Base-by-base conservation (phyloP, 768 basidiomycete species). In the Filobasidium floriforme region DNA sequence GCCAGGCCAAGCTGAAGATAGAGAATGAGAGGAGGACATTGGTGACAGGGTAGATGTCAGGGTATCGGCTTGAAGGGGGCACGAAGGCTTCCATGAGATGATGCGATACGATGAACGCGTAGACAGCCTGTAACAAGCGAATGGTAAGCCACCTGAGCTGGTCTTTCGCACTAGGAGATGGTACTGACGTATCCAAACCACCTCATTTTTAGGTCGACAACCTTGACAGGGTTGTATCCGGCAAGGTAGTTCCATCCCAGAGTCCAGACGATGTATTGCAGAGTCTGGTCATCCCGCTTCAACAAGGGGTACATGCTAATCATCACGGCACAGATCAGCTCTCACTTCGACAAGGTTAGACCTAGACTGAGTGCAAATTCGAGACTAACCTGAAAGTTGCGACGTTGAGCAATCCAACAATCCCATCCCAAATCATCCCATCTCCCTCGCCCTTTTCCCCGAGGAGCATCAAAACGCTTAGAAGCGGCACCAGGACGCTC, bases 241-340 rank as follows among this genome's bases (percentile, higher is more conserved):
- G 93, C 82, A 1, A 88, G 68, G 64, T 84, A 83, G 75, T 94
- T 96, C 92, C 92, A 98, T 1, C 92, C 71, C 0, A 87, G 28
- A 18, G 85, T 81, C 12, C 86, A 77, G 0, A 84, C 86, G 44
- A 88, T 62, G 71, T 92, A 93, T 76, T 89, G 89, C 18, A 89
- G 69, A 0, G 82, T 85, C 10, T 89, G 82, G 0, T 88, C 89
- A 68, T 96, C 93, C 66, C 84, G 83, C 72, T 86, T 85, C 29
- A 96, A 79, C 24, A 96, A 78, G 0, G 93, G 92, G 88, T 89
- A 97, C 89, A 96, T 92, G 74, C 93, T 93, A 73, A 49, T 9
- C 32, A 37, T 9, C 60, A 60, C 0, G 19, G 11, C 5, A n/a
- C 28, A 32, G 41, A 59, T 19, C 41, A 28, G 62, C 18, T 14